Evolutionary conservation across 768 basidiomycete species (phyloP).

Genomic region (Chalciporus piperatus): DNA sequence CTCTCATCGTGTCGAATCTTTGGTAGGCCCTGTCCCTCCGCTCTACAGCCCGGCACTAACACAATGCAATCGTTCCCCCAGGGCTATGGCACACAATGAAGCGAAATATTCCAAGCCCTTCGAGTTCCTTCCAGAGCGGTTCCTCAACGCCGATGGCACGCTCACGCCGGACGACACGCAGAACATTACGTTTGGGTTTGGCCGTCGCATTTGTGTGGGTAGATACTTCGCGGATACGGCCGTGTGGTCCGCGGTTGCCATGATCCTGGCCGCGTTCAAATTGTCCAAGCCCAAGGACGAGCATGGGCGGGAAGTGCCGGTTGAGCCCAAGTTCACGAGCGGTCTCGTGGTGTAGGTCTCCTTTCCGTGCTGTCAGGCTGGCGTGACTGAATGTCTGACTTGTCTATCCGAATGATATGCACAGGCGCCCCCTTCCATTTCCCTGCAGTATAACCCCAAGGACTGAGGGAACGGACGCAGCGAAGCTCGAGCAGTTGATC

Average conservation of each 20-base stretch:
- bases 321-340: conserved; percentile 13
- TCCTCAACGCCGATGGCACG: conserved; percentile 28
- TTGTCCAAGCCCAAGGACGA: conserved; percentile 8
- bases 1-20: conserved; percentile 9
- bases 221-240: conserved; percentile 18
- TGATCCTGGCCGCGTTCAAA: conserved; percentile 11
- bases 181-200: conserved; percentile 24
- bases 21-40: not conserved
- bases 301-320: conserved; percentile 9
- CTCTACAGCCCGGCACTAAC: not conserved
- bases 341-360: conserved; percentile 11
- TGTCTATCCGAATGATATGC: not conserved
- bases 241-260: conserved; percentile 16
- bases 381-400: not conserved
- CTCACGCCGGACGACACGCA: conserved; percentile 11
- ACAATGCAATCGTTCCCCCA: not conserved
- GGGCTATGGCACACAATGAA: conserved; percentile 16
- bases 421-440: conserved; percentile 12
- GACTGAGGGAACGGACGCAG: conserved; percentile 1
- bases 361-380: not conserved
- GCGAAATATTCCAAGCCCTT: conserved; percentile 36
- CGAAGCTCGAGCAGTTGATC: conserved; percentile 4
- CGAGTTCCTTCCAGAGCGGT: conserved; percentile 39
- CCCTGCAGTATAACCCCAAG: conserved; percentile 8
- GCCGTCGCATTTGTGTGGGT: conserved; percentile 25